Evolutionary conservation across 495 filamentous ascomycete genomes (phyloP).

Genomic region (Xanthoparmelia taractica): DNA sequence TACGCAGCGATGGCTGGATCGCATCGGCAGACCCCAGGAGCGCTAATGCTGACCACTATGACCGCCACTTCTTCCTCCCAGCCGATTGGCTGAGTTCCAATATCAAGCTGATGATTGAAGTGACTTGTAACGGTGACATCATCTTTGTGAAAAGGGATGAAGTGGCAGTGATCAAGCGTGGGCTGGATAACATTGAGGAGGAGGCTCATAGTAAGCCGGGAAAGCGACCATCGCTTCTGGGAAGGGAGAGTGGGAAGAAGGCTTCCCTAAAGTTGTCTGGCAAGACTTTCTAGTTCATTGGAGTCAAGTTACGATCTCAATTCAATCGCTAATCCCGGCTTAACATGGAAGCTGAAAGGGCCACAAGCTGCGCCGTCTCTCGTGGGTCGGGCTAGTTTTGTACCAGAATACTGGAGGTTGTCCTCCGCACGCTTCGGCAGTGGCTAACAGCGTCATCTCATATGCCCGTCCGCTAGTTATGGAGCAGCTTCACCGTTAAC

Average conservation of each 20-base stretch:
- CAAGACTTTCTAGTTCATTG: not conserved
- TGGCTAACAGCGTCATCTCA: not conserved
- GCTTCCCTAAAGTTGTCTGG: not conserved
- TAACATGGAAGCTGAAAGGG: not conserved
- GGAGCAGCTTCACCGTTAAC: not conserved
- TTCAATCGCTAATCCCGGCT: not conserved
- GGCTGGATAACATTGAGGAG: conserved; percentile 18
- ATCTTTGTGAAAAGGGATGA: conserved; percentile 26
- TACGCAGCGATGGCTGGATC: conserved; percentile 22
- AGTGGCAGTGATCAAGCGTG: conserved; percentile 31
- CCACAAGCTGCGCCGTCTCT: not conserved
- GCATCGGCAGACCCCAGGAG: conserved; percentile 16
- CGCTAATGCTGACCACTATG: not conserved
- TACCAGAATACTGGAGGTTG: not conserved
- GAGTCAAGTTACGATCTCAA: not conserved
- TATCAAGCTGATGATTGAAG: conserved; percentile 17
- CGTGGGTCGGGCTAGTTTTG: not conserved
- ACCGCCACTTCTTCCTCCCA: conserved; percentile 27
- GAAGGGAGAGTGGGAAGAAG: not conserved
- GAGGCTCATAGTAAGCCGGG: not conserved
- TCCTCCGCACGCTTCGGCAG: not conserved
- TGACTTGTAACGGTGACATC: conserved; percentile 26
- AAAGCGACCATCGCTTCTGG: not conserved
- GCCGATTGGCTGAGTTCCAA: conserved; percentile 24
- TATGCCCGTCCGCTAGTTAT: not conserved